A percentile compares a stretch with the other conserved stretches of the same genome.
These are phyloP conservation scores for Eimeria zaria DNA, from an alignment of 169 alveolate species.

Conservation along the genomic window DNA sequence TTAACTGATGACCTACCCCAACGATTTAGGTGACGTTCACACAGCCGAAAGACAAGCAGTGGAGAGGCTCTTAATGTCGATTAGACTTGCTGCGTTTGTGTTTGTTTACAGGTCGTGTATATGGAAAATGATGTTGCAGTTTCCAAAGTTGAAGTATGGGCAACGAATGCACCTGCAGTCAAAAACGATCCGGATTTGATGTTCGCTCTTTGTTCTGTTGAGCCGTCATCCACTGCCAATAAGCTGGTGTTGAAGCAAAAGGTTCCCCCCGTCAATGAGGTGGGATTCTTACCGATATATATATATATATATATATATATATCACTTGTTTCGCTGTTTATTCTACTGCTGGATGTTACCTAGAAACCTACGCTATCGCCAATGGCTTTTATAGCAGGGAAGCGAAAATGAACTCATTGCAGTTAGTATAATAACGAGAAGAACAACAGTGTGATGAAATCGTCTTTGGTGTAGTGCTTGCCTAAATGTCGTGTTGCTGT, in stretches of 20 bases:
- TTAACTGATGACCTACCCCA: neutral
- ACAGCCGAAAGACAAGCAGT: neutral
- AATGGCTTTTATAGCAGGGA: neutral
- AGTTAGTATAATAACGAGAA: neutral
- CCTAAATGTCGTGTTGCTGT: neutral
- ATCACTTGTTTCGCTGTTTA: neutral
- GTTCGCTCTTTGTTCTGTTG: slow-evolving; percentile 95
- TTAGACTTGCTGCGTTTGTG: neutral
- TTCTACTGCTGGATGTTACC: neutral
- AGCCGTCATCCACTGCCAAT: slow-evolving; percentile 92
- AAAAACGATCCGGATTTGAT: slow-evolving; percentile 93
- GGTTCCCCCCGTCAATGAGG: slow-evolving; percentile 90
- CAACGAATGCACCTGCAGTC: slow-evolving; percentile 94
- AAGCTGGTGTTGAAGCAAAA: slow-evolving; percentile 91
- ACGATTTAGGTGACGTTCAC: neutral
- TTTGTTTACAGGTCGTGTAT: neutral
- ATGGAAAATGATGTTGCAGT: slow-evolving; percentile 9
- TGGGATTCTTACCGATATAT: neutral
- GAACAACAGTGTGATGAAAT: too few relatives aligned
- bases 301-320: neutral
- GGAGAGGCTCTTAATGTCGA: neutral
- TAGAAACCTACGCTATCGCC: neutral
- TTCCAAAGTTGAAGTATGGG: slow-evolving; percentile 94
- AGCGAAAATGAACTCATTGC: neutral
- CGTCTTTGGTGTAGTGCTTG: neutral